These are phyloP conservation scores for Colletotrichum acutatum DNA, from an alignment of 2,329 filamentous ascomycete genomes.

Conservation along the genomic window DNA sequence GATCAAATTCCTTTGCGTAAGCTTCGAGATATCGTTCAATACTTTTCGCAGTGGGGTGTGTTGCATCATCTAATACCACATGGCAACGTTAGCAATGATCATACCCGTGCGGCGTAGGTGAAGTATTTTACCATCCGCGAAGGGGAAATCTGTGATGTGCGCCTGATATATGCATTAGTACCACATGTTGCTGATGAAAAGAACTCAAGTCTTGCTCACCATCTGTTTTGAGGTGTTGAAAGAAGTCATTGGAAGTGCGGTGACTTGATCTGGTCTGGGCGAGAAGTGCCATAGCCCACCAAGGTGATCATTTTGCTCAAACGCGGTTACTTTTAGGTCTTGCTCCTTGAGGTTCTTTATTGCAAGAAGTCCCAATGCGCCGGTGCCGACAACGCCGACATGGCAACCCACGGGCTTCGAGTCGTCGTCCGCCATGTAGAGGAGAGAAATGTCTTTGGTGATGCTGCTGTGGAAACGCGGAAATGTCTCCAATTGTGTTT, in stretches of 20 bases:
- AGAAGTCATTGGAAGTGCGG: constrained; percentile 27
- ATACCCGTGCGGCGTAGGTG: neutral
- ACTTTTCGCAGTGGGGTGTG: constrained; percentile 38
- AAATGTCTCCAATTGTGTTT: neutral
- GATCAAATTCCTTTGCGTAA: constrained; percentile 52
- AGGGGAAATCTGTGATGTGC: constrained; percentile 33
- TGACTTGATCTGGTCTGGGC: neutral
- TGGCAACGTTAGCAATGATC: neutral
- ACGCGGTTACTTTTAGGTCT: constrained; percentile 30
- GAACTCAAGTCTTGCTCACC: neutral
- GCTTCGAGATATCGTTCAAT: constrained; percentile 51
- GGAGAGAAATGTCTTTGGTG: too few species aligned
- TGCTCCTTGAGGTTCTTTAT: constrained; percentile 35
- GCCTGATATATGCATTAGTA: neutral
- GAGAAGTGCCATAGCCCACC: constrained; percentile 35
- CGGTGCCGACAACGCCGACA: constrained; percentile 42
- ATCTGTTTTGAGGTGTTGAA: constrained; percentile 33
- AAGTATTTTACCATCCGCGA: neutral
- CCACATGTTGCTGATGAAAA: neutral
- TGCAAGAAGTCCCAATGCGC: constrained; percentile 33
- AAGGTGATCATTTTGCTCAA: constrained; percentile 27
- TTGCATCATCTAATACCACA: constrained; percentile 39
- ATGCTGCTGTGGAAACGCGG: neutral
- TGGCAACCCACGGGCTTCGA: constrained; percentile 31
- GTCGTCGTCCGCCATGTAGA: neutral